Percentiles rank a stretch among this genome's conserved stretches.
Conservation (phyloP, 1,284 basidiomycete genomes). For the Ganoderma multipileum region DNA sequence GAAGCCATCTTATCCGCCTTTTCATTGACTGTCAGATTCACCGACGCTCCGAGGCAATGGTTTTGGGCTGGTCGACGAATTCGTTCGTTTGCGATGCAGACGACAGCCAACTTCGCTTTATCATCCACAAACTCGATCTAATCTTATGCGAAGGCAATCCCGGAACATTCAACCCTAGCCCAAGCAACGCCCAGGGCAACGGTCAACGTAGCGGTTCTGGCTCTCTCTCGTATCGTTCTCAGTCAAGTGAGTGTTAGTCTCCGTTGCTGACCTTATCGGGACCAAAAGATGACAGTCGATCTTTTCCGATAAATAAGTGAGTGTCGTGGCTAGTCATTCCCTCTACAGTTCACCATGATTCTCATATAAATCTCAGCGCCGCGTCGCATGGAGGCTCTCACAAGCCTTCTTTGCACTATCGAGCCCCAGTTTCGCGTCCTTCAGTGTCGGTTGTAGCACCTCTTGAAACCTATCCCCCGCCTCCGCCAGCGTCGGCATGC, state of each 20-base stretch:
- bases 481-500: no score
- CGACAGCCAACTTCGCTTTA: neutral
- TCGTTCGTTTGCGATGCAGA: neutral
- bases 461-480: no score
- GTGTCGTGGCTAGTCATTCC: neutral
- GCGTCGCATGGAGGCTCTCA: neutral
- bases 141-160: constrained; percentile 12
- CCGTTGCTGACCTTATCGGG: no score
- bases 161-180: neutral
- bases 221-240: neutral
- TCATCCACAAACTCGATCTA: constrained; percentile 2
- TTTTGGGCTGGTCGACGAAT: neutral
- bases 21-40: no score
- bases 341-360: neutral
- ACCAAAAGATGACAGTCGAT: no score
- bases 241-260: neutral
- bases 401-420: no score
- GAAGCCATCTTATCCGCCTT: neutral
- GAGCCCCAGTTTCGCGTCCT: no score
- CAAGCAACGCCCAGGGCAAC: neutral
- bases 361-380: neutral
- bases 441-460: no score
- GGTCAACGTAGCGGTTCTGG: no score
- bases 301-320: no score
- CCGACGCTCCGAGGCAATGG: neutral